Base-by-base conservation (phyloP, 139 green algal genomes). In the Haematococcus lacustris region DNA sequence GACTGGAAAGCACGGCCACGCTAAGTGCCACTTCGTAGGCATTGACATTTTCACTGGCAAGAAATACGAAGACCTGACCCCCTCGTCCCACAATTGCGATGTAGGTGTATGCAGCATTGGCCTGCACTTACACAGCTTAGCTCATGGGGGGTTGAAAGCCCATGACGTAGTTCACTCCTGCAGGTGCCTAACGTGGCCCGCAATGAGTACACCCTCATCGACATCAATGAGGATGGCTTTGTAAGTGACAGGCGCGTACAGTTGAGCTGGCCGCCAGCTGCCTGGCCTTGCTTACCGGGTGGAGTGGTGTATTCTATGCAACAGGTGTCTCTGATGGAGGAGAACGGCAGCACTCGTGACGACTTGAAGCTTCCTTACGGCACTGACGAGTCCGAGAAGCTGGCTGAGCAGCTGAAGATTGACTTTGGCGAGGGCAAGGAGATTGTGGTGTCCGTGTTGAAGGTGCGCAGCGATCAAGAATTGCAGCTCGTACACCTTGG, bases 1-100 rank as follows among this genome's bases (percentile, higher is more conserved):
- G 91, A 99, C 96, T 37, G 96, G 96, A 75, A 99, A 99, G 93
- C 96, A 99, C 92, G 96, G 96, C 66, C 92, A 98, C 87, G 96
- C 96, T 47, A 99, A 99, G 92, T 99, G 96, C 83, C 90, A 97
- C 80, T 99, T 99, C 75, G 81, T 92, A 3, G 93, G 78, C 47
- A 90, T 96, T 57, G 94, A 98, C 76, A 98, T 99, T 76, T 99
- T 98, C 91, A 98, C 92, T 47, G 85, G 85, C 79, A 99, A 98
- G 92, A 99, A 99, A 86, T 88, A 96, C 71, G 96, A 99, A 82
- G 94, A 98, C 70, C 92, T 99, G 85, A 90, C 88, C 5, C 93
- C 94, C 64, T 98, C 96, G 25, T 96, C 94, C 41, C 93, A 98
- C 88, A 99, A 99, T 84, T 92, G 88, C 70, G 93, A 98, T 57